A percentile compares a stretch with the other conserved stretches of the same genome.
These are phyloP conservation scores for Dryadomyces quercus-mongolicae DNA, from an alignment of 2,329 filamentous ascomycete genomes.

Conservation along the genomic window DNA sequence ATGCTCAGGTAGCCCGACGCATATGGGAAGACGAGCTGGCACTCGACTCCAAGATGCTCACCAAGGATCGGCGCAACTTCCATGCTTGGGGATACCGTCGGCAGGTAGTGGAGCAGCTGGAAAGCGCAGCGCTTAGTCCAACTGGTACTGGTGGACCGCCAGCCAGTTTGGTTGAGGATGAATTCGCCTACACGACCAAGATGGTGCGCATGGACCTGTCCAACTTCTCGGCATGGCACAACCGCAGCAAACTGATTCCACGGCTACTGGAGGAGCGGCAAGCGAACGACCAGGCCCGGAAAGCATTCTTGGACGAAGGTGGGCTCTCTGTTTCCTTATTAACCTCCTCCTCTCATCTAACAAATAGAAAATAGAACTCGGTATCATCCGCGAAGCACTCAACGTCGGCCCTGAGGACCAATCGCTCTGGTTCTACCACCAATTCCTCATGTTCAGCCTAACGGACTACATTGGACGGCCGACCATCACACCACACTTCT, in stretches of 20 bases:
- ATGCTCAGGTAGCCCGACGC: slow-evolving; percentile 38
- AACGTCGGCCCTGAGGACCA: slow-evolving; percentile 90
- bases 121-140: slow-evolving; percentile 34
- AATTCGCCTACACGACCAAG: slow-evolving; percentile 81
- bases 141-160: slow-evolving; percentile 20
- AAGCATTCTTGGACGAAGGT: slow-evolving; percentile 61
- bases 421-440: slow-evolving; percentile 94
- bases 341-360: neutral
- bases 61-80: slow-evolving; percentile 79
- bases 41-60: slow-evolving; percentile 79
- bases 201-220: slow-evolving; percentile 80
- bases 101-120: slow-evolving; percentile 63
- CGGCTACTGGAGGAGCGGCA: slow-evolving; percentile 59
- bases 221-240: slow-evolving; percentile 97
- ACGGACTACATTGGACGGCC: slow-evolving; percentile 33
- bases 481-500: slow-evolving; percentile 54
- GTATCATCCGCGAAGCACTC: slow-evolving; percentile 62
- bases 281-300: slow-evolving; percentile 50
- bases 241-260: slow-evolving; percentile 72
- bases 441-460: slow-evolving; percentile 67
- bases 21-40: slow-evolving; percentile 80
- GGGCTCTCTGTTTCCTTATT: slow-evolving; percentile 9
- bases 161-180: slow-evolving; percentile 58
- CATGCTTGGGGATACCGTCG: slow-evolving; percentile 93
- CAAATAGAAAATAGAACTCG: slow-evolving; percentile 44